A percentile compares a stretch with the other conserved stretches of the same genome.
Conservation (phyloP, 192 early-diverging fungal species). For the Coemansia reversa region DNA sequence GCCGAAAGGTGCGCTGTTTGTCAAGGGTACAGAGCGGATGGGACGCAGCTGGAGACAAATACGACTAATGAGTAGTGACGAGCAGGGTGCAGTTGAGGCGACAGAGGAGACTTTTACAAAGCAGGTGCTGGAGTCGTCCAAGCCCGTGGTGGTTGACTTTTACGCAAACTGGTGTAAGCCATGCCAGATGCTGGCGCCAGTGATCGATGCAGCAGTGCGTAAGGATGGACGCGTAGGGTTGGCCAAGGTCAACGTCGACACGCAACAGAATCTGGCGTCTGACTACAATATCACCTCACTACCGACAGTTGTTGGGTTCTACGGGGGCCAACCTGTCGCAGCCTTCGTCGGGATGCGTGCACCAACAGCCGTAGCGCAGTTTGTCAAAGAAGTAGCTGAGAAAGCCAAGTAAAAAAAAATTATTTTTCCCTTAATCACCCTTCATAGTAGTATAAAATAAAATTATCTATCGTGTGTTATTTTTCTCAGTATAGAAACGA, state of each 20-base stretch:
- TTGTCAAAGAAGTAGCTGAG: constrained; percentile 57
- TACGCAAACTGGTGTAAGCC: constrained; percentile 78
- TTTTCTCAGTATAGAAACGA: constrained; percentile 42
- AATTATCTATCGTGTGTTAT: constrained; percentile 6
- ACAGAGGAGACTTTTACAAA: constrained; percentile 60
- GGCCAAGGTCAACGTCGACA: constrained; percentile 78
- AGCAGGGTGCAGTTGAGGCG: constrained; percentile 47
- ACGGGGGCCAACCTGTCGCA: constrained; percentile 61
- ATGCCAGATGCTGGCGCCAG: constrained; percentile 74
- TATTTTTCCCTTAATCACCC: neutral
- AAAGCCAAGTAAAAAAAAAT: constrained; percentile 1
- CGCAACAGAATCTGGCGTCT: constrained; percentile 57
- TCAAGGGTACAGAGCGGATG: neutral
- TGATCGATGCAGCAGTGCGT: constrained; percentile 64
- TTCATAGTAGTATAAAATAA: neutral
- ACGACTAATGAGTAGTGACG: no score
- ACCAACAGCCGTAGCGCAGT: constrained; percentile 43
- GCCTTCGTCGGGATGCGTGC: constrained; percentile 65
- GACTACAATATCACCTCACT: constrained; percentile 70
- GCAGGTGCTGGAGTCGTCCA: constrained; percentile 59
- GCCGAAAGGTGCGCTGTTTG: neutral
- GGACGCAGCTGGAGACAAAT: no score
- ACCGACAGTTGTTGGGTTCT: constrained; percentile 75
- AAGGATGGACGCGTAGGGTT: constrained; percentile 66
- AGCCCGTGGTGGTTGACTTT: constrained; percentile 81